phyloP scores from a whole-genome alignment of 805 yeast species.

The Yueomyces sp. region DNA sequence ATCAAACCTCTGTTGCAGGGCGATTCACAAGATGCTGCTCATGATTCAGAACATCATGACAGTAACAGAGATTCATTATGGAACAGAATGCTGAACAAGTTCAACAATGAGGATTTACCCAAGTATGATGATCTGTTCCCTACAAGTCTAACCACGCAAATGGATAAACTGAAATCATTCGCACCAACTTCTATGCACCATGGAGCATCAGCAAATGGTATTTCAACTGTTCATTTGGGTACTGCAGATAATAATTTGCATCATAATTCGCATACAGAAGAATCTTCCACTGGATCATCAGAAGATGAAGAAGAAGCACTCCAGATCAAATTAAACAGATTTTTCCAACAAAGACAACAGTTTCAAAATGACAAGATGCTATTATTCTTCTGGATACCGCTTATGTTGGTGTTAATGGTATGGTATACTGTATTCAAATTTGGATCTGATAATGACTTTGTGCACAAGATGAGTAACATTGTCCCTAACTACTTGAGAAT shows the following conservation, averaged over 20 bases:
- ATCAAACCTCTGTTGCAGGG: neutral
- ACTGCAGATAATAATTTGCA: neutral
- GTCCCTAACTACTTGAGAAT: slow-evolving; percentile 30
- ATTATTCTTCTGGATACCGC: slow-evolving; percentile 84
- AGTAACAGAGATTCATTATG: slow-evolving; percentile 17
- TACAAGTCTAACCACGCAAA: neutral
- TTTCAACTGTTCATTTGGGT: neutral
- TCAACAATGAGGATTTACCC: slow-evolving; percentile 41
- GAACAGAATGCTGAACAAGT: slow-evolving; percentile 26
- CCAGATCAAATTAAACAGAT: slow-evolving; percentile 26
- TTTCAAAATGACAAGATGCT: slow-evolving; percentile 68
- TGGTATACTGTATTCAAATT: slow-evolving; percentile 28
- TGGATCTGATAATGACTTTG: slow-evolving; percentile 24
- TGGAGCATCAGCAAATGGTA: neutral
- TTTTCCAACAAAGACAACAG: slow-evolving; percentile 31
- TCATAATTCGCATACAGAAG: slow-evolving; percentile 3
- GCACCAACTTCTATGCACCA: too few species aligned
- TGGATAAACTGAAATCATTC: neutral
- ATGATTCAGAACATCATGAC: neutral
- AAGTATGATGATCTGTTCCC: slow-evolving; percentile 70
- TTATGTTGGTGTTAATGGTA: slow-evolving; percentile 41
- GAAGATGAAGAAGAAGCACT: slow-evolving; percentile 23
- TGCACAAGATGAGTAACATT: slow-evolving; percentile 17
- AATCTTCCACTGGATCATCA: slow-evolving; percentile 16
- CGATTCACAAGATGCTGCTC: neutral